Conservation (phyloP, 2,329 filamentous ascomycete species). For the Aspergillus candidus region DNA sequence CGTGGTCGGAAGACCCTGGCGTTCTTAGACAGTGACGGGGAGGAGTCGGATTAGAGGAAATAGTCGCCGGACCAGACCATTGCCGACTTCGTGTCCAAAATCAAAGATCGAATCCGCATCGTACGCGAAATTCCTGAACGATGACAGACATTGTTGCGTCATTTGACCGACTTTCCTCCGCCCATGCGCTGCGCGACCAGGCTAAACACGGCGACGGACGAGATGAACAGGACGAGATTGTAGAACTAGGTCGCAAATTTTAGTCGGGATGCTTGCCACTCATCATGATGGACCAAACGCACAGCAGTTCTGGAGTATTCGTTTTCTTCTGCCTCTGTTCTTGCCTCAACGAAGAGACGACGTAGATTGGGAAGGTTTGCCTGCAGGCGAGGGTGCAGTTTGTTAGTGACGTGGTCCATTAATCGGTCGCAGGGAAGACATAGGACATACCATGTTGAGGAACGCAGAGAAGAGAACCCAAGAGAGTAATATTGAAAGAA, state of each 20-base stretch:
- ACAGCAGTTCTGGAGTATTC: conserved; percentile 91
- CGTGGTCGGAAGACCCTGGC: conserved; percentile 42
- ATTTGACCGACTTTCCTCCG: conserved; percentile 34
- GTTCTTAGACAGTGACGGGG: conserved; percentile 65
- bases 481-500: no score
- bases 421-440: neutral
- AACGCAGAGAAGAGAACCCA: no score
- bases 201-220: conserved; percentile 90
- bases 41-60: conserved; percentile 47
- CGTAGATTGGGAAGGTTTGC: conserved; percentile 78
- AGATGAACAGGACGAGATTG: conserved; percentile 94
- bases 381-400: conserved; percentile 14
- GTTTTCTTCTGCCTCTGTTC: conserved; percentile 88
- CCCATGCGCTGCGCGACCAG: conserved; percentile 82
- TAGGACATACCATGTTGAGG: conserved; percentile 7
- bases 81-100: neutral
- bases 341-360: conserved; percentile 88
- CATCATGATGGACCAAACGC: conserved; percentile 33
- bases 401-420: no score
- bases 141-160: conserved; percentile 8
- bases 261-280: neutral
- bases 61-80: neutral
- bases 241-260: conserved; percentile 60
- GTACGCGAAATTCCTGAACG: no score
- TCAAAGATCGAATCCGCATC: neutral